Evolutionary conservation across 2,329 filamentous ascomycete genomes (phyloP).

Genomic region (Venturiaceae sp.): DNA sequence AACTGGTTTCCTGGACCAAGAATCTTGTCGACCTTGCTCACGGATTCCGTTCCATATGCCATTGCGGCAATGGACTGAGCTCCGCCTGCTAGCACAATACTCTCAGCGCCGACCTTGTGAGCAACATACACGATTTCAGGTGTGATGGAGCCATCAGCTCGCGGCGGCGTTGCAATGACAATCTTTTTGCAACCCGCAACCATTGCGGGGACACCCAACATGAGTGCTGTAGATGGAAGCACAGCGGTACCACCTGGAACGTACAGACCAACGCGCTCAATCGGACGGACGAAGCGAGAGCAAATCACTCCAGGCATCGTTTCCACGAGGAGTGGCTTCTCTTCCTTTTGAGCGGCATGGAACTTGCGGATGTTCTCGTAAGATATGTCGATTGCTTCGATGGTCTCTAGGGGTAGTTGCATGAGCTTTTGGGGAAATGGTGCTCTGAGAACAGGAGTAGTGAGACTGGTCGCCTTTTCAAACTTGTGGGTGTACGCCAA

Average conservation of each 20-base stretch:
- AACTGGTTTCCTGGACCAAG: slow-evolving; percentile 97
- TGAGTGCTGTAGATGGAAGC: slow-evolving; percentile 91
- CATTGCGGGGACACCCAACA: slow-evolving; percentile 96
- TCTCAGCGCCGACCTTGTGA: slow-evolving; percentile 92
- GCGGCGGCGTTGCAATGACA: slow-evolving; percentile 83
- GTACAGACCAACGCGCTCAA: slow-evolving; percentile 93
- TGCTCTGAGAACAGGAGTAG: slow-evolving; percentile 77
- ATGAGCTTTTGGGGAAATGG: slow-evolving; percentile 82
- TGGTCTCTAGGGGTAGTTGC: slow-evolving; percentile 74
- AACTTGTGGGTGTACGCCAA: slow-evolving; percentile 96
- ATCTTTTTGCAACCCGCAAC: slow-evolving; percentile 95
- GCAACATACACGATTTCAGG: slow-evolving; percentile 97
- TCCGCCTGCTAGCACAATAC: slow-evolving; percentile 90
- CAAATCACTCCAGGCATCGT: slow-evolving; percentile 97
- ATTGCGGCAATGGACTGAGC: slow-evolving; percentile 93
- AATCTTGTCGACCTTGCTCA: slow-evolving; percentile 98
- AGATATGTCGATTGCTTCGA: slow-evolving; percentile 84
- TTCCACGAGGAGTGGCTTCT: slow-evolving; percentile 74
- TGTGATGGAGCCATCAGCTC: slow-evolving; percentile 80
- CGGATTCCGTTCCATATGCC: slow-evolving; percentile 91
- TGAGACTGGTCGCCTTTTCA: slow-evolving; percentile 87
- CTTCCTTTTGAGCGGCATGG: slow-evolving; percentile 82
- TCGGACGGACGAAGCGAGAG: slow-evolving; percentile 83
- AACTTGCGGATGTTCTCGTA: slow-evolving; percentile 93
- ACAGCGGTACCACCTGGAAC: slow-evolving; percentile 94